Percentiles rank a stretch among this genome's conserved stretches.
phyloP scores from a whole-genome alignment of 2,329 filamentous ascomycete species.

The Colletotrichum sp. region DNA sequence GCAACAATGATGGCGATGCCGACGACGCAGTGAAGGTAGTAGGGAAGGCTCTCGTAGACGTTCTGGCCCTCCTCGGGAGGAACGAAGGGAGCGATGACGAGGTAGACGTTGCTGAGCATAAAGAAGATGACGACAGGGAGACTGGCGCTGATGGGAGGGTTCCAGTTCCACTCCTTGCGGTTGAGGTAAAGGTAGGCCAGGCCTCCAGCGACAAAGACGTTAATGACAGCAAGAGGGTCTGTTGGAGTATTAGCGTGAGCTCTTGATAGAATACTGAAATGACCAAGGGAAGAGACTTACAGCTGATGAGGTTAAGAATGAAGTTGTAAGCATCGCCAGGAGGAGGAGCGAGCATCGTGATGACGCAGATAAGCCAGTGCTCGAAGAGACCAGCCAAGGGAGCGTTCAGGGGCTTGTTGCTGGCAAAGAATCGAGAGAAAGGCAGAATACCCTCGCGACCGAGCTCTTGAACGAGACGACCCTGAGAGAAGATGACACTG shows the following conservation, averaged over 20 bases:
- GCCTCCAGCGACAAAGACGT: slow-evolving; percentile 57
- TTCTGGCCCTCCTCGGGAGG: slow-evolving; percentile 56
- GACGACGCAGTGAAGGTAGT: slow-evolving; percentile 63
- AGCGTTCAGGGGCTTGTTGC: slow-evolving; percentile 67
- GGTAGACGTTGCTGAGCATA: slow-evolving; percentile 64
- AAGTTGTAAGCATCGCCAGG: slow-evolving; percentile 28
- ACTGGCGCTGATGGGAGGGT: slow-evolving; percentile 59
- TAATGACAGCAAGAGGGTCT: slow-evolving; percentile 66
- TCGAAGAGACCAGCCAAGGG: slow-evolving; percentile 65
- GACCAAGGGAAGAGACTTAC: background rate
- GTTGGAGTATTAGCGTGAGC: slow-evolving; percentile 33
- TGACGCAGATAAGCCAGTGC: slow-evolving; percentile 68
- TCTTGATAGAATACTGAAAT: background rate
- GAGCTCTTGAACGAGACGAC: slow-evolving; percentile 69
- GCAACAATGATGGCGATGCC: slow-evolving; percentile 58
- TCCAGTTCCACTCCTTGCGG: slow-evolving; percentile 53
- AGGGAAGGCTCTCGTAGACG: slow-evolving; percentile 58
- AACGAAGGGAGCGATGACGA: slow-evolving; percentile 64
- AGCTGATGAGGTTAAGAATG: slow-evolving; percentile 52
- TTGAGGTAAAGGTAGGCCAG: slow-evolving; percentile 59
- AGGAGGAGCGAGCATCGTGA: slow-evolving; percentile 71
- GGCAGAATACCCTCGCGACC: slow-evolving; percentile 71
- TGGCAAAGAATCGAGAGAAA: slow-evolving; percentile 66
- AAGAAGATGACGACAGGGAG: slow-evolving; percentile 63
- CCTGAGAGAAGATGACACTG: slow-evolving; percentile 72